phyloP scores from a whole-genome alignment of 1,284 basidiomycete species.

The Anthracocystis setariae region DNA sequence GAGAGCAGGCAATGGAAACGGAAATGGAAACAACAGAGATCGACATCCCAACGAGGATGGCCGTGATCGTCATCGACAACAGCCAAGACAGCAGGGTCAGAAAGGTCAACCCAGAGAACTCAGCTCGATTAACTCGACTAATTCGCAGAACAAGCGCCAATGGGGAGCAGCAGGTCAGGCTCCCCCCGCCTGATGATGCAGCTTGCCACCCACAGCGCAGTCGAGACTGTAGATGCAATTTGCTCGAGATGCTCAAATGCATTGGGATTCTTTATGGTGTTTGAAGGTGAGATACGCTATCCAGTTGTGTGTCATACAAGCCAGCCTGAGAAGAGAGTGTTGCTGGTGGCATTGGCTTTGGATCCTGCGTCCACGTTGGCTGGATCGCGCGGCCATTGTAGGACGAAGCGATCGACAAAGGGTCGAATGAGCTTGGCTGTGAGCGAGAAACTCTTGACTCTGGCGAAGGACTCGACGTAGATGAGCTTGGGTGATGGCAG shows the following conservation, averaged over 20 bases:
- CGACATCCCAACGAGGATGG: conserved; percentile 4
- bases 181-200: not conserved
- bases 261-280: too few species aligned
- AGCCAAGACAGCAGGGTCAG: conserved; percentile 14
- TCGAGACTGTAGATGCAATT: too few species aligned
- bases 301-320: conserved; percentile 12
- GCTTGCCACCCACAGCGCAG: too few species aligned
- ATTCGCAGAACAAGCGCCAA: conserved; percentile 29
- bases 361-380: not conserved
- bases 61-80: conserved; percentile 10
- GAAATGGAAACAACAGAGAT: conserved; percentile 9
- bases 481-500: conserved; percentile 79
- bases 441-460: conserved; percentile 82
- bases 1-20: conserved; percentile 7
- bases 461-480: conserved; percentile 94
- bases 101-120: conserved; percentile 32
- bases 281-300: not conserved
- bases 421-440: conserved; percentile 83
- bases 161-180: conserved; percentile 19
- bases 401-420: conserved; percentile 80
- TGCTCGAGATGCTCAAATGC: too few species aligned
- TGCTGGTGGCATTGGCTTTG: conserved; percentile 9
- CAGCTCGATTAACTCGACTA: conserved; percentile 47
- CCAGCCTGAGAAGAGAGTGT: conserved; percentile 43
- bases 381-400: conserved; percentile 67